Evolutionary conservation across 768 basidiomycete genomes (phyloP).

Genomic region (Gyrodon lividus): DNA sequence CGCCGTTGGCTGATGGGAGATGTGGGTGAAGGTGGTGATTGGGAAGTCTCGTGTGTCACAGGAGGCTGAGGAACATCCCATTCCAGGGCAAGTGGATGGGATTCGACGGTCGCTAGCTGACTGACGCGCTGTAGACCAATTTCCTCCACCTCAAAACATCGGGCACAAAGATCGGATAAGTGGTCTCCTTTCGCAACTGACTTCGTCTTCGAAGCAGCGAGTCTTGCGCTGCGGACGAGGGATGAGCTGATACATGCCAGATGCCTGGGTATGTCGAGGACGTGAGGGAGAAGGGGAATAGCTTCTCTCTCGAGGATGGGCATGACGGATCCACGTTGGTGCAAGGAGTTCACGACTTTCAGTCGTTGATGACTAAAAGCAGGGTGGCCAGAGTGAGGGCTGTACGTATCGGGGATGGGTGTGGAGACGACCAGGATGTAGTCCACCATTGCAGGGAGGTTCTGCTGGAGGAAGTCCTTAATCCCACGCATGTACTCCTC

Average conservation of each 20-base stretch:
- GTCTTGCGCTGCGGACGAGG: slow-evolving; percentile 61
- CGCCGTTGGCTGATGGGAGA: slow-evolving; percentile 14
- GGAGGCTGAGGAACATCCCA: slow-evolving; percentile 16
- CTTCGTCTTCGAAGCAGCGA: slow-evolving; percentile 38
- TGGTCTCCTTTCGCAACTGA: slow-evolving; percentile 33
- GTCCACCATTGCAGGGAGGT: slow-evolving; percentile 69
- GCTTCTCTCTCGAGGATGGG: slow-evolving; percentile 64
- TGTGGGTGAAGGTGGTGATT: slow-evolving; percentile 21
- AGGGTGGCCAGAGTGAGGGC: slow-evolving; percentile 25
- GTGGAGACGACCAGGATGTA: slow-evolving; percentile 76
- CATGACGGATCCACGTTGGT: slow-evolving; percentile 55
- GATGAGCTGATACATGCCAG: slow-evolving; percentile 74
- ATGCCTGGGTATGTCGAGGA: slow-evolving; percentile 77
- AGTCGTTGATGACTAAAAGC: slow-evolving; percentile 50
- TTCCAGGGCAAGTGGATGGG: slow-evolving; percentile 10
- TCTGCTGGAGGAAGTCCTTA: slow-evolving; percentile 68
- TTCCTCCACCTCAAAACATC: slow-evolving; percentile 71
- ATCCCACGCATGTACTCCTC: slow-evolving; percentile 82
- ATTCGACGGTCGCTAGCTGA: slow-evolving; percentile 42
- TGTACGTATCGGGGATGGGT: slow-evolving; percentile 33
- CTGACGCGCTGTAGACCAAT: slow-evolving; percentile 65
- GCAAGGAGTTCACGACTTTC: slow-evolving; percentile 53
- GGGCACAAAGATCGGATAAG: slow-evolving; percentile 55
- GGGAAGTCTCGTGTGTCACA: neutral
- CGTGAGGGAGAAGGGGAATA: slow-evolving; percentile 68